Conservation (phyloP, 148 eudicot species). For the Polygonum maritimum region DNA sequence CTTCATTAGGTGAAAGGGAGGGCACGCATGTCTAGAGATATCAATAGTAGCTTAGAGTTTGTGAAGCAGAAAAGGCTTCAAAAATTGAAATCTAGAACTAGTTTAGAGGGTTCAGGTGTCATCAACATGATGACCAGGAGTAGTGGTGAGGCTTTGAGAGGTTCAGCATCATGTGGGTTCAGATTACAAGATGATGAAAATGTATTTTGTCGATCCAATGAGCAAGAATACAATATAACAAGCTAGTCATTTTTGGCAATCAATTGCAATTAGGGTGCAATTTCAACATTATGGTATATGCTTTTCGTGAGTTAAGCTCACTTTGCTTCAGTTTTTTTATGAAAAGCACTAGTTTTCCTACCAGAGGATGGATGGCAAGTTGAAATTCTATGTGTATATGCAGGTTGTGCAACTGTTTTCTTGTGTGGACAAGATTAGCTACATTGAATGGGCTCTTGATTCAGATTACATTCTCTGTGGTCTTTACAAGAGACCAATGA, state of each 20-base stretch:
- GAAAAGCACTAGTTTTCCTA: too few relatives aligned
- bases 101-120: slow-evolving; percentile 20
- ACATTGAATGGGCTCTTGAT: slow-evolving; percentile 95
- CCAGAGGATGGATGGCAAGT: neutral
- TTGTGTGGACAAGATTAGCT: slow-evolving; percentile 86
- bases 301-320: too few relatives aligned
- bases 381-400: slow-evolving; percentile 3
- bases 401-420: slow-evolving; percentile 94
- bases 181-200: slow-evolving; percentile 21
- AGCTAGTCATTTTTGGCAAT: too few relatives aligned
- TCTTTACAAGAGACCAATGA: slow-evolving; percentile 76
- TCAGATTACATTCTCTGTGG: slow-evolving; percentile 95
- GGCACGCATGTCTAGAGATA: slow-evolving; percentile 64
- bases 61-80: slow-evolving; percentile 87
- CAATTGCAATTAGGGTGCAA: too few relatives aligned
- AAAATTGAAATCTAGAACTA: slow-evolving; percentile 40
- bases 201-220: slow-evolving; percentile 21
- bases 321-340: too few relatives aligned
- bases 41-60: slow-evolving; percentile 53
- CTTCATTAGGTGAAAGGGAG: slow-evolving; percentile 98
- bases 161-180: slow-evolving; percentile 58
- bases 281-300: too few relatives aligned
- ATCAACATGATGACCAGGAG: slow-evolving; percentile 47
- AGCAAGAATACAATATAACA: too few relatives aligned
- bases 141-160: slow-evolving; percentile 66